phyloP scores from a whole-genome alignment of 2,329 filamentous ascomycete genomes.

The Trichoderma polysporum region DNA sequence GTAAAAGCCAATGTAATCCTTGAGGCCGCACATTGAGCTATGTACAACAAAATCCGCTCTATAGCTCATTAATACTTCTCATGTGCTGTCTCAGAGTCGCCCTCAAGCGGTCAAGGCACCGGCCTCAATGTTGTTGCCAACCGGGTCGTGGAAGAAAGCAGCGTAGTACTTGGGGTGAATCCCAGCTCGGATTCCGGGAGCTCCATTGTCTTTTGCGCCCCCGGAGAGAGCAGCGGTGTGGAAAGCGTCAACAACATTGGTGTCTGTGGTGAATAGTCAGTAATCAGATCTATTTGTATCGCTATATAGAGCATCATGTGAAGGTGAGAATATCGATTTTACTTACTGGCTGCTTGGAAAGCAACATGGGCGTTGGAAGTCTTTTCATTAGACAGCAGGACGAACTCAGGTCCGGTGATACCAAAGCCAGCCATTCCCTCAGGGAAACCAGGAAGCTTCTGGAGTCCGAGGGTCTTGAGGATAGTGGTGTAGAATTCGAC shows the following conservation, averaged over 20 bases:
- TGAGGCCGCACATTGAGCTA: neutral
- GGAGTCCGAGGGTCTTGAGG: conserved; percentile 11
- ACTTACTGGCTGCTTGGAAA: conserved; percentile 13
- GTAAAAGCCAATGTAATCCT: neutral
- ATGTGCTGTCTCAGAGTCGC: neutral
- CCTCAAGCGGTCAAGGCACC: conserved; percentile 28
- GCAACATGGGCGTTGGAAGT: conserved; percentile 2
- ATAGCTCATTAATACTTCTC: neutral
- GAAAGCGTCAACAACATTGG: conserved; percentile 42
- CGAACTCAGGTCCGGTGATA: conserved; percentile 2
- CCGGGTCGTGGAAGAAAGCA: conserved; percentile 45
- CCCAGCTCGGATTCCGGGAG: conserved; percentile 41
- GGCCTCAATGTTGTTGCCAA: conserved; percentile 48
- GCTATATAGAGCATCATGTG: neutral
- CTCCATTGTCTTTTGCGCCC: conserved; percentile 45
- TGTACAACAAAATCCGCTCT: neutral
- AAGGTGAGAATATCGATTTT: conserved; percentile 29
- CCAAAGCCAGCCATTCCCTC: conserved; percentile 15
- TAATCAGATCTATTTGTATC: neutral
- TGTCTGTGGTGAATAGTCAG: conserved; percentile 29
- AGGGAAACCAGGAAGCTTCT: conserved; percentile 13
- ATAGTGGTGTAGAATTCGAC: neutral
- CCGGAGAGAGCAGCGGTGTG: conserved; percentile 38
- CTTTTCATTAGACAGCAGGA: neutral
- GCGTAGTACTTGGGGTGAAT: conserved; percentile 46